Evolutionary conservation across 192 early-diverging fungal species (phyloP), one percentile per base, ranked within the genome.

Genomic region (Mortierella hygrophila): DNA sequence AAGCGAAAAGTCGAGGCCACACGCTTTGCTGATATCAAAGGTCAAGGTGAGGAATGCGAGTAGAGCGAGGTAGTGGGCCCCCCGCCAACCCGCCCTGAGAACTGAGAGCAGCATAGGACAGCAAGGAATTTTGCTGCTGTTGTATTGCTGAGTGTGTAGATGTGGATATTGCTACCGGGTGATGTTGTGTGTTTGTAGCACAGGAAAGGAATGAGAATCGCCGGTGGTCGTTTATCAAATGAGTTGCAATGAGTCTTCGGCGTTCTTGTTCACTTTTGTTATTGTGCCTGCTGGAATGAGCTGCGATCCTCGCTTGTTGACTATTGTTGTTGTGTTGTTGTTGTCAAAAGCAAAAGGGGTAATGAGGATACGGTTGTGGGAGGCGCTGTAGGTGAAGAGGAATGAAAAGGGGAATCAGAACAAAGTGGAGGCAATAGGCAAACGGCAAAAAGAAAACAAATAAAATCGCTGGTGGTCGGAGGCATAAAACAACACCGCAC

Each of bases 1-100:
- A 69, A 85, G 69, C 23, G 83, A 85, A 70, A 76, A 85, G 69
- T 85, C 75, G 60, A 85, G 83, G 5, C 83, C 83, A 54, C 78
- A 80, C 40, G 70, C 70, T 49, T 79, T 85, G 46, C 74, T 65
- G 75, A 85, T 68, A 44, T 85, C 83, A 35, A 85, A 85, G 37
- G 83, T 70, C 42, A 85, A 32, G 0, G 83, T 85, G 74, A 85
- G 83, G 35, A 85, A 60, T 6, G 78, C 83, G n/a, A 85, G 75
- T 46, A 85, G 57, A 68, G 72, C 74, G 21, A 85, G 78, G 75
- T 85, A 85, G 38, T 85, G 78, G 20, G 74, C 78, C 20, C 77
- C 83, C 21, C 74, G 73, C 83, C 83, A 85, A 13, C 68, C 54
- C 6, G 78, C 68, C 73, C 78, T 57, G 78, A 85, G 32, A 70